A percentile compares a stretch with the other conserved stretches of the same genome.
phyloP scores from a whole-genome alignment of 2,329 filamentous ascomycete genomes.

The Rasamsonia emersonii region DNA sequence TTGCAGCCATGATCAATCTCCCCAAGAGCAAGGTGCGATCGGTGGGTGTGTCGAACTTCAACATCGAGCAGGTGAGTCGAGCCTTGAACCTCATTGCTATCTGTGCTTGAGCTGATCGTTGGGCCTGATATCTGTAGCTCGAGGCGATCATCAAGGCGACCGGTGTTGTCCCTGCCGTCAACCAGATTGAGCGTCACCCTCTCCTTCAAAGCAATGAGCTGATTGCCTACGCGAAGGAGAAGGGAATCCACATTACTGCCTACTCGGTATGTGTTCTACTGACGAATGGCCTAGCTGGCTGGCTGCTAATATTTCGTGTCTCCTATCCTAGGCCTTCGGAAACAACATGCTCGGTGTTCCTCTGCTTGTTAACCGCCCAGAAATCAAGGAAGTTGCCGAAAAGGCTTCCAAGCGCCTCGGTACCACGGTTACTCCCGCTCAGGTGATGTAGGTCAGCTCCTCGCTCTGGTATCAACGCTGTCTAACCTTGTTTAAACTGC shows the following conservation, averaged over 20 bases:
- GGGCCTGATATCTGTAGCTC: constrained; percentile 27
- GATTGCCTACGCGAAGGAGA: constrained; percentile 47
- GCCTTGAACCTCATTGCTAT: background rate
- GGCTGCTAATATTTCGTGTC: constrained; percentile 4
- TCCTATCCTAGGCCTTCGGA: constrained; percentile 47
- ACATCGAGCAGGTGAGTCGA: constrained; percentile 23
- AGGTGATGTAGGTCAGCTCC: constrained; percentile 23
- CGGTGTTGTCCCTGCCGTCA: constrained; percentile 53
- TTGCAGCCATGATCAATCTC: constrained; percentile 34
- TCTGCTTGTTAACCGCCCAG: constrained; percentile 54
- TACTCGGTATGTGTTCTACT: constrained; percentile 43
- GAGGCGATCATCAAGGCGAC: constrained; percentile 47
- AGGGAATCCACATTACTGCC: constrained; percentile 53
- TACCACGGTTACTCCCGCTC: constrained; percentile 24
- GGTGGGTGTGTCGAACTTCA: constrained; percentile 37
- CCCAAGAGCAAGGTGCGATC: constrained; percentile 33
- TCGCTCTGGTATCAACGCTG: background rate
- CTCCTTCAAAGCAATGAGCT: constrained; percentile 56
- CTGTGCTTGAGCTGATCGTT: constrained; percentile 7
- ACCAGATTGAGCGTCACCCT: constrained; percentile 63
- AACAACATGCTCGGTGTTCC: constrained; percentile 54
- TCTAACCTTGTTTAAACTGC: background rate
- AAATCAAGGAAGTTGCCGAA: constrained; percentile 57
- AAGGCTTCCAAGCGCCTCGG: constrained; percentile 35
- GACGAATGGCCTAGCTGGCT: too few relatives aligned